phyloP scores from a whole-genome alignment of 2,329 filamentous ascomycete genomes.

The Fusarium subglutinans region DNA sequence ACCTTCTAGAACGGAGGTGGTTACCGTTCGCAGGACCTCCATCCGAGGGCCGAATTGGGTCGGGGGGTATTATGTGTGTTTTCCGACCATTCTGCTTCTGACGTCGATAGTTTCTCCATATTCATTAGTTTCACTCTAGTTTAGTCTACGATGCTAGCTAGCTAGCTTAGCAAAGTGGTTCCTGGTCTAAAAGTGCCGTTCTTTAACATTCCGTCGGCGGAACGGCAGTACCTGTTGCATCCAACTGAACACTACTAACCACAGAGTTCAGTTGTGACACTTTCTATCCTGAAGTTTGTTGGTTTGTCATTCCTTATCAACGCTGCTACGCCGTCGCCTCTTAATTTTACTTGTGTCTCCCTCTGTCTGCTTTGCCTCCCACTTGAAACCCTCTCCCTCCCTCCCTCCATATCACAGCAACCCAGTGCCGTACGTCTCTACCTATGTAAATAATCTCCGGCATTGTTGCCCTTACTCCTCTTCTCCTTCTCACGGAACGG shows the following conservation, averaged over 20 bases:
- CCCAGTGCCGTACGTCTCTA: background rate
- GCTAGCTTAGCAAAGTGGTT: conserved; percentile 6
- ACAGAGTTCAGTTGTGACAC: background rate
- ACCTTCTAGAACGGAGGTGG: conserved; percentile 33
- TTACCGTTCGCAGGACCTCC: conserved; percentile 20
- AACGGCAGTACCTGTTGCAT: conserved; percentile 19
- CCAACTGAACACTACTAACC: conserved; percentile 9
- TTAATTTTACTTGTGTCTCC: background rate
- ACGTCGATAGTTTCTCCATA: background rate
- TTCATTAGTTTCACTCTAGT: background rate
- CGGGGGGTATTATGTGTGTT: conserved; percentile 25
- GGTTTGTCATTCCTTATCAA: background rate
- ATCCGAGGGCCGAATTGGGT: conserved; percentile 9
- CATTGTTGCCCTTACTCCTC: conserved; percentile 4
- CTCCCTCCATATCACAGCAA: background rate
- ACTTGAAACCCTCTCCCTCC: background rate
- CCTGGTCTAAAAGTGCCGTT: conserved; percentile 33
- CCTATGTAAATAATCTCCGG: conserved; percentile 34
- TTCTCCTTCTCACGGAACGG: background rate
- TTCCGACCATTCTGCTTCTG: conserved; percentile 16
- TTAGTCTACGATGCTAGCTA: background rate
- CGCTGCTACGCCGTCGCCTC: background rate
- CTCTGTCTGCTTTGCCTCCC: background rate
- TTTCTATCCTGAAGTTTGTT: background rate
- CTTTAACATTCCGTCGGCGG: conserved; percentile 5